A percentile compares a stretch with the other conserved stretches of the same genome.
These are phyloP conservation scores for Paramecium sonneborni DNA, from an alignment of 73 alveolate species.

Conservation along the genomic window DNA sequence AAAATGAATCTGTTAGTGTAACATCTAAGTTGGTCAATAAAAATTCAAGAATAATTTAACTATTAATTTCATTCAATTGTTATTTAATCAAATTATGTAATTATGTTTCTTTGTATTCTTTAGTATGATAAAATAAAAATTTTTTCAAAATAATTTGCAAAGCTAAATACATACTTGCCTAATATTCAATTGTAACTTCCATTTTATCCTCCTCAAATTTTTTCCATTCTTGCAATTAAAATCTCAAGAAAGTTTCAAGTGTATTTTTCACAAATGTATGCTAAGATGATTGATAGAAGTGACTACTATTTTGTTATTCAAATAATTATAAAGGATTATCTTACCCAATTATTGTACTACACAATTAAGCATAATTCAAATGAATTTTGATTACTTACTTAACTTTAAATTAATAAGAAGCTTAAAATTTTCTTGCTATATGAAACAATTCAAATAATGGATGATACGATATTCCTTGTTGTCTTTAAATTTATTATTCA, in stretches of 20 bases:
- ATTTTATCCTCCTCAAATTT: background rate
- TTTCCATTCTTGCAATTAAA: background rate
- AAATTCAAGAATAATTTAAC: background rate
- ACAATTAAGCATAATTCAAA: background rate
- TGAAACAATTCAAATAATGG: slow-evolving; percentile 11
- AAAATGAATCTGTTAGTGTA: background rate
- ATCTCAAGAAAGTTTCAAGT: background rate
- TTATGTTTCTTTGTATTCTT: background rate
- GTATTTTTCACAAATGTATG: background rate
- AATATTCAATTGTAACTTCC: background rate
- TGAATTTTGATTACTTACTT: background rate
- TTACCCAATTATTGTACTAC: background rate
- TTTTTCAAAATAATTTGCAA: background rate
- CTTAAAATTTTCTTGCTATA: background rate
- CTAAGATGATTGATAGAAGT: background rate
- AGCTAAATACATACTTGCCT: background rate
- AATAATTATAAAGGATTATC: slow-evolving; percentile 3
- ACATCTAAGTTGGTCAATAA: background rate
- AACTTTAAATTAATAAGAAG: background rate
- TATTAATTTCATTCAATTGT: background rate
- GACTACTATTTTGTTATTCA: background rate
- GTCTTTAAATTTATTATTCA: background rate
- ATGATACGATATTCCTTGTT: background rate
- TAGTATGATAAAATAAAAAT: background rate
- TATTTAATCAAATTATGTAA: background rate